Conservation (phyloP, 768 basidiomycete species). For the Termitomyces eurrhizus region DNA sequence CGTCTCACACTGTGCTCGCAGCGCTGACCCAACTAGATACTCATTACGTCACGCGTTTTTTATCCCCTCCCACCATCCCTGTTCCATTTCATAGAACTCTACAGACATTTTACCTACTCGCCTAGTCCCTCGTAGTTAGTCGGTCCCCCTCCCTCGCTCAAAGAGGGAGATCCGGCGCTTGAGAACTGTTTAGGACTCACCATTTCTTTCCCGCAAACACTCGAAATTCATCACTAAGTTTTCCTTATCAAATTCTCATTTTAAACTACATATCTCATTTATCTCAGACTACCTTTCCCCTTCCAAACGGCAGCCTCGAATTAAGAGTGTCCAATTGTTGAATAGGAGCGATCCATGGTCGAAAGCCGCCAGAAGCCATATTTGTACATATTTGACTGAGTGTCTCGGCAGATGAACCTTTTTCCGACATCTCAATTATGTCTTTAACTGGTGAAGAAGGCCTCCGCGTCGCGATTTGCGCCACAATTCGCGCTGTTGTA, state of each 20-base stretch:
- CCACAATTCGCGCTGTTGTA: constrained; percentile 1
- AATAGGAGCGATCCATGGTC: too few relatives aligned
- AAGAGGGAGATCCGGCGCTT: neutral
- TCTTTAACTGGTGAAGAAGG: constrained; percentile 1
- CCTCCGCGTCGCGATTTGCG: constrained; percentile 5
- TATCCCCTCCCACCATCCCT: too few relatives aligned
- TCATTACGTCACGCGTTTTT: neutral
- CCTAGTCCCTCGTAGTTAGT: too few relatives aligned
- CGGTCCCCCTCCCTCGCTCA: too few relatives aligned
- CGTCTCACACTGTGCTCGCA: neutral
- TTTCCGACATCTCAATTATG: constrained; percentile 1
- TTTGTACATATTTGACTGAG: too few relatives aligned
- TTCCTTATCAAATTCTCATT: neutral
- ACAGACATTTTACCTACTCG: too few relatives aligned
- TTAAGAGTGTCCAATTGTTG: too few relatives aligned
- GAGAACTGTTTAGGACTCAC: neutral
- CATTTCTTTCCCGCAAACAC: neutral
- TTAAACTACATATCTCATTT: too few relatives aligned
- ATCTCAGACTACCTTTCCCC: too few relatives aligned
- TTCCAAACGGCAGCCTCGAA: too few relatives aligned
- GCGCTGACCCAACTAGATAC: neutral
- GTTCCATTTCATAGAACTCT: too few relatives aligned
- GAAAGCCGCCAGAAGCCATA: too few relatives aligned
- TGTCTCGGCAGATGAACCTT: neutral
- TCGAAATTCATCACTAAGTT: neutral